Evolutionary conservation across 2,329 filamentous ascomycete species (phyloP), one percentile per base, ranked within the genome.

Genomic region (Microsporum audouinii): DNA sequence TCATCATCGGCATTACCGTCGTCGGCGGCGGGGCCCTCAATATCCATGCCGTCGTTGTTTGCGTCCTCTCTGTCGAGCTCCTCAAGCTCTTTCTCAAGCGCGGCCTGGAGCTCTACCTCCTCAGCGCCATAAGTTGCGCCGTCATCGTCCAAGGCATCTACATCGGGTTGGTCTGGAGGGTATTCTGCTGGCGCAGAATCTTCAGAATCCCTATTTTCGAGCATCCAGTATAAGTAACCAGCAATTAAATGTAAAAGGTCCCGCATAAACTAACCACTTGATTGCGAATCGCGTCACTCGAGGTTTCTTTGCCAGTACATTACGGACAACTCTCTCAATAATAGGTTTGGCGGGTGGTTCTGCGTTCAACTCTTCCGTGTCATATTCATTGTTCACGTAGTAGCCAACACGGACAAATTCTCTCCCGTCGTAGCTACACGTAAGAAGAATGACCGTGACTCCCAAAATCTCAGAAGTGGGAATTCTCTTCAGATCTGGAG

Each of bases 311-410:
- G 91, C 91, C 41, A 99, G 83, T 58, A 99, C 89, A 71, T 95
- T 96, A 68, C 95, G 87, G 67, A 85, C 84, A 65, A 99, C 90
- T 70, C 91, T 89, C 73, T 99, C 95, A 66, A 97, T 87, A 68
- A 95, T 82, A 43, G 91, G 91, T 80, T 96, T 96, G 62, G 90
- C 82, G 5, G 94, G 94, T 7, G 94, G 94, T 69, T 97, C 91
- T 56, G 87, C 85, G 68, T 85, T 88, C 65, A 99, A 82, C 73
- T 95, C 89, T 70, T 95, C 90, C 31, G 88, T 88, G 68, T 95
- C 90, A 75, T 99, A 99, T 76, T 99, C 95, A 71, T 99, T 99
- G 82, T 97, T 99, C 70, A 99, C 94, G 69, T 99, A 99, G 83
- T 99, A 99, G 64, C 94, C 94, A 47, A 99, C 92, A 66, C 94